phyloP scores from a whole-genome alignment of 352 stramenopile species.

The Elongisporangium prolatum region DNA sequence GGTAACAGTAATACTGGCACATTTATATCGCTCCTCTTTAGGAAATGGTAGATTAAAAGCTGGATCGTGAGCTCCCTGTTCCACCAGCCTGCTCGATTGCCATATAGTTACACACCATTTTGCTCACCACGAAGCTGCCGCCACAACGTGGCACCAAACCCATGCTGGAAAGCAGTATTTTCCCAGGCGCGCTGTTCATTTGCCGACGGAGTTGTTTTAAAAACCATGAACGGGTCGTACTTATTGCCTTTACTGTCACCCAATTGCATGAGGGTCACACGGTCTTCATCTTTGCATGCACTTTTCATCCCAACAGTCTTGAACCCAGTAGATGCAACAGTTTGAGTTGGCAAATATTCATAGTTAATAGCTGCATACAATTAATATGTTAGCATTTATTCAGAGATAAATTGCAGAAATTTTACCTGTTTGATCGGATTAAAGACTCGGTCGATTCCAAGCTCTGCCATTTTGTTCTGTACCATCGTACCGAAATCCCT shows the following conservation, averaged over 20 bases:
- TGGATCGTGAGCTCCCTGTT: constrained; percentile 18
- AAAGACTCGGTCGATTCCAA: constrained; percentile 8
- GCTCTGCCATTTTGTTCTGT: constrained; percentile 2
- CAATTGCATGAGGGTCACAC: constrained; percentile 18
- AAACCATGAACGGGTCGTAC: constrained; percentile 16
- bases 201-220: constrained; percentile 16
- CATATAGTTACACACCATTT: no score
- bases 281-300: constrained; percentile 18
- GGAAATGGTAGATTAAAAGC: constrained; percentile 18
- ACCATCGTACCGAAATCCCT: constrained; percentile 3
- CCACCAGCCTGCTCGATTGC: no score
- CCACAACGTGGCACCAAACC: no score
- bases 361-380: constrained; percentile 1
- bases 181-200: neutral
- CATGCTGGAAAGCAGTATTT: constrained; percentile 4
- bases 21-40: constrained; percentile 1
- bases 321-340: neutral
- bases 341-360: constrained; percentile 6
- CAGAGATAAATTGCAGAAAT: no score
- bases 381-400: no score
- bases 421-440: neutral
- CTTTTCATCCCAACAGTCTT: constrained; percentile 16
- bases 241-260: constrained; percentile 18
- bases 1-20: constrained; percentile 5
- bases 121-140: no score